Evolutionary conservation across 148 eudicot species (phyloP), one percentile per base, ranked within the genome.

Genomic region (Chenopodium berlandieri): DNA sequence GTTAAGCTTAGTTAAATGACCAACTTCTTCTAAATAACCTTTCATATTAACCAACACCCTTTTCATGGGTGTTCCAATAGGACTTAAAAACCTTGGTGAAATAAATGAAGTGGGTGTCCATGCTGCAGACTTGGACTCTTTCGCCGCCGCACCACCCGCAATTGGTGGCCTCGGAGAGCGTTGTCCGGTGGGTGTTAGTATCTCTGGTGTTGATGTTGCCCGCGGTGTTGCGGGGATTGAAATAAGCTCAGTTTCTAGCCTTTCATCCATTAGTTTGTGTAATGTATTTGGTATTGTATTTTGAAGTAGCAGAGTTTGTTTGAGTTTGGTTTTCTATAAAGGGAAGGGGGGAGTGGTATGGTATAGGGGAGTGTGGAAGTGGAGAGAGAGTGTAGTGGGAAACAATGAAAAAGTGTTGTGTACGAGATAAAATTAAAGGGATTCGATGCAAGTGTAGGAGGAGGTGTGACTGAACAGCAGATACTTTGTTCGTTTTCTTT

Each of bases 61-160:
- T 78, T 96, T 96, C 99, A 96, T 96, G 34, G 99, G 99, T 0
- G 99, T 96, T 19, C 99, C 98, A 19, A 96, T 96, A 8, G 98
- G 98, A 83, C 99, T 96, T 71, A 96, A 64, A 60, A 96, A 95
- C 87, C 97, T 65, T 0, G 98, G 98, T 7, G 97, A 93, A 8
- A 95, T 93, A 22, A 95, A 91, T 70, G 99, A 96, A 1, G 95
- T 84, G 54, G 99, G 98, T 4, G 98, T 94, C 97, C 98, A 94
- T 0, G 93, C 83, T 9, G 87, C 79, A 10, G 84, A 82, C 74
- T 83, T 84, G 46, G 87, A 86, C 34, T 75, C 85, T 25, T 76
- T 79, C 31, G 68, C 68, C 9, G 75, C n/a, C 9, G 22, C n/a
- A 7, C 75, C 50, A 0, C 82, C 46, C 16, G 85, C 22, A 37